Evolutionary conservation across 1,284 basidiomycete species (phyloP), one percentile per base, ranked within the genome.

Genomic region (Microbotryum saponariae): DNA sequence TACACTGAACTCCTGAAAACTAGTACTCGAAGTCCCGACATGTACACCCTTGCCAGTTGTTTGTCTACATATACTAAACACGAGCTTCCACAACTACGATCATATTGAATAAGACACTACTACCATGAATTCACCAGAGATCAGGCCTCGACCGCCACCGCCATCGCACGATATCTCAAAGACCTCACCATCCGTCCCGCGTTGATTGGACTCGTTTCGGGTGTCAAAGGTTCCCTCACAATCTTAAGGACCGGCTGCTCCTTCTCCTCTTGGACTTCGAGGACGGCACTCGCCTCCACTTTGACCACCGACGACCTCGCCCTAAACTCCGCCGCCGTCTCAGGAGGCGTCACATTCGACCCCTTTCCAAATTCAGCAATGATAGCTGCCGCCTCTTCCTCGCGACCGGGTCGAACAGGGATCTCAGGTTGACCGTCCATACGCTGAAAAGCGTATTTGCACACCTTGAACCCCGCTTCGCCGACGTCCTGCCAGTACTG

Each of bases 391-490:
- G 60, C 59, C 33, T 58, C 62, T 2, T 16, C 29, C 37, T 63
- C 59, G 5, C 62, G 45, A 14, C 54, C 63, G 1, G 27, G n/a
- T 20, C 63, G 60, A 3, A 63, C 42, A 1, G 60, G 59, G 1
- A 67, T 55, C 4, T 54, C 56, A 0, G 59, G 59, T 47, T 62
- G 53, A 10, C 63, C 63, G 1, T 56, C 54, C 10, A 65, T 54
- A 1, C 66, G 60, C 7, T 62, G 84, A 72, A 90, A 85, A 0
- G 83, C 82, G 67, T 81, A 89, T 73, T 89, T 89, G 78, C 88
- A 90, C 42, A 91, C 87, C 25, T 82, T 76, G 70, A 79, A 85
- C 0, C 86, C 85, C 18, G 82, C 77, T 1, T 78, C 72, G 62
- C 86, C 85, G 55, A 85, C 70, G 42, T 64, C 63, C 23, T 3